These are phyloP conservation scores for Leptographium procerum DNA, from an alignment of 2,329 filamentous ascomycete genomes.

Conservation along the genomic window DNA sequence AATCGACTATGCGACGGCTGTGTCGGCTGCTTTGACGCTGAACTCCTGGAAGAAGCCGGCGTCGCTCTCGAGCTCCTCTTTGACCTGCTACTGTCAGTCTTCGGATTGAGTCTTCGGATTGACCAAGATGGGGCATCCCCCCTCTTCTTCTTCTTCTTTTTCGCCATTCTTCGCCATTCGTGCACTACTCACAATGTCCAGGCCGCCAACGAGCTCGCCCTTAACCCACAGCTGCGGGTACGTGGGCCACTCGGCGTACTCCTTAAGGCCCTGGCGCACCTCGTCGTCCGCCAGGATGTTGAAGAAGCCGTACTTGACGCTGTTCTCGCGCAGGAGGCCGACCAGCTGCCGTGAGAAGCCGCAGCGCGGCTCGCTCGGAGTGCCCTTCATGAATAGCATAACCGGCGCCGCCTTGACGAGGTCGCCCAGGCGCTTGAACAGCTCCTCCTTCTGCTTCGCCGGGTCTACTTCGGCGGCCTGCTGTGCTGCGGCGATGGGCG, in stretches of 20 bases:
- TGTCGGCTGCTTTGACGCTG: constrained; percentile 36
- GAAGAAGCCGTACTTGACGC: constrained; percentile 96
- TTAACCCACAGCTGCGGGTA: constrained; percentile 91
- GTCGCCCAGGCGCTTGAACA: constrained; percentile 68
- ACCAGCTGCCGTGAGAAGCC: constrained; percentile 92
- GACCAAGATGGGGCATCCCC: background rate
- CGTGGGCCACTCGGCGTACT: constrained; percentile 97
- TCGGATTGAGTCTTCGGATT: background rate
- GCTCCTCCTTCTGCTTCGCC: constrained; percentile 64
- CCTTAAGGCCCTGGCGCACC: constrained; percentile 90
- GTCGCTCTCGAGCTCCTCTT: constrained; percentile 81
- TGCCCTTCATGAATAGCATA: constrained; percentile 99
- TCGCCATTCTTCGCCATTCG: background rate
- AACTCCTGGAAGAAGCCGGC: constrained; percentile 72
- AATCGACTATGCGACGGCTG: constrained; percentile 14
- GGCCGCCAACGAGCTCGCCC: constrained; percentile 80
- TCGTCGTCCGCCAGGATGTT: constrained; percentile 97
- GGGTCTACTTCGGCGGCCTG: constrained; percentile 28
- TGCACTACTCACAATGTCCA: constrained; percentile 74
- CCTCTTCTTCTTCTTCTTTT: too few species aligned
- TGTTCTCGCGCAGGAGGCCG: constrained; percentile 72
- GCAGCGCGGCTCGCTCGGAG: constrained; percentile 89
- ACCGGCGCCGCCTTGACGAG: constrained; percentile 92
- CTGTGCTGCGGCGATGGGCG: constrained; percentile 22
- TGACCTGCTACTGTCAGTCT: constrained; percentile 48